Base-by-base conservation (phyloP, 2,329 filamentous ascomycete genomes). In the Chrysosporium queenslandicum region DNA sequence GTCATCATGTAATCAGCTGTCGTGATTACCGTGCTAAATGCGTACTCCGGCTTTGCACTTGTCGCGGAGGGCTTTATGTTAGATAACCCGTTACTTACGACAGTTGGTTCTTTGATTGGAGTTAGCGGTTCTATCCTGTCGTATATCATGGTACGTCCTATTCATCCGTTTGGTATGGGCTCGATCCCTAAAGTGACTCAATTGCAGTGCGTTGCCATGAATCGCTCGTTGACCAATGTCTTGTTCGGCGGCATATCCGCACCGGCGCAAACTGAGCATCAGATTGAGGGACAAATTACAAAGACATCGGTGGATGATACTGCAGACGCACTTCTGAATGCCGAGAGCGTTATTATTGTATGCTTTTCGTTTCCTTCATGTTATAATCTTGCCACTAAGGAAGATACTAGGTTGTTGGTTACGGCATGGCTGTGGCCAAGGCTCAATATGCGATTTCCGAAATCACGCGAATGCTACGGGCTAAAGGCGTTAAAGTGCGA, bases 361-460 rank as follows among this genome's bases (percentile, higher is more conserved):
- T 42, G 65, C 57, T 23, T 25, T 30, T 21, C 16, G 14, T 29
- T 40, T 5, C 30, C 43, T 30, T 11, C 8, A 36, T 48, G 16
- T 3, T n/a, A 7, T 47, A 12, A 53, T 34, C 42, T 54, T 54
- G n/a, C 32, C 18, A 18, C 40, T 46, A 16, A 46, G 9, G 20
- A 3, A 21, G 12, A 36, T 45, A 36, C 46, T 43, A 62, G 66
- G 66, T 91, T 1, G 88, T 94, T 4, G 89, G 89, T 0, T 95
- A 94, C 61, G 89, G 89, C 49, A 95, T 95, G 89, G 89, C 89
- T 0, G 88, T 95, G 1, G 88, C 89, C 7, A 94, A 94, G 68
- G 88, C 89, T 2, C 89, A 95, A 68, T 94, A 94, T 64, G 87
- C 87, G 20, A 87, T 94, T 49, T 85, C 85, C 3, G 86, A 90